phyloP scores from a whole-genome alignment of 2,329 filamentous ascomycete genomes.

The Talaromyces sp. region DNA sequence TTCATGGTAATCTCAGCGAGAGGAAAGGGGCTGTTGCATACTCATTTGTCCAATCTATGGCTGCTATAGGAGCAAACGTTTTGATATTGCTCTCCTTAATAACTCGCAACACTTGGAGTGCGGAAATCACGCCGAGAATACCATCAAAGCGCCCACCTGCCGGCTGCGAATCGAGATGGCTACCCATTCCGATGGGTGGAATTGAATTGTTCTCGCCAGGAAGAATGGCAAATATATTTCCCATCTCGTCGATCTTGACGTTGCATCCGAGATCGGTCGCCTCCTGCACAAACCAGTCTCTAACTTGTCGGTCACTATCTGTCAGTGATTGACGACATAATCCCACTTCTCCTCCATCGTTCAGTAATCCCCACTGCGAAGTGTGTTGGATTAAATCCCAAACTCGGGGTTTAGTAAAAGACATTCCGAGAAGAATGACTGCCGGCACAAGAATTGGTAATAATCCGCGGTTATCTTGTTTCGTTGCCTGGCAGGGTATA shows the following conservation, averaged over 20 bases:
- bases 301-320: slow-evolving; percentile 60
- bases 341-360: slow-evolving; percentile 38
- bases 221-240: slow-evolving; percentile 71
- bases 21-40: neutral
- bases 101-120: slow-evolving; percentile 62
- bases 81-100: slow-evolving; percentile 59
- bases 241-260: slow-evolving; percentile 63
- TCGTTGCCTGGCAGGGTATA: too few relatives aligned
- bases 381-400: neutral
- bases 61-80: slow-evolving; percentile 61
- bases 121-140: slow-evolving; percentile 64
- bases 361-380: neutral
- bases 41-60: slow-evolving; percentile 49
- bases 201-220: slow-evolving; percentile 49
- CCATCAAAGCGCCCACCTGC: slow-evolving; percentile 58
- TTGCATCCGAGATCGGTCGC: slow-evolving; percentile 57
- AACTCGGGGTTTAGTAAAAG: neutral
- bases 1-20: neutral
- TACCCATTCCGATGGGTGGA: slow-evolving; percentile 63
- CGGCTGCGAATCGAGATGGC: slow-evolving; percentile 63
- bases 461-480: too few relatives aligned
- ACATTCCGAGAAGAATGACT: neutral
- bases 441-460: too few relatives aligned
- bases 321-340: slow-evolving; percentile 68
- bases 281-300: slow-evolving; percentile 64